Base-by-base conservation (phyloP, 2,329 filamentous ascomycete species). In the Didymella pinodella region DNA sequence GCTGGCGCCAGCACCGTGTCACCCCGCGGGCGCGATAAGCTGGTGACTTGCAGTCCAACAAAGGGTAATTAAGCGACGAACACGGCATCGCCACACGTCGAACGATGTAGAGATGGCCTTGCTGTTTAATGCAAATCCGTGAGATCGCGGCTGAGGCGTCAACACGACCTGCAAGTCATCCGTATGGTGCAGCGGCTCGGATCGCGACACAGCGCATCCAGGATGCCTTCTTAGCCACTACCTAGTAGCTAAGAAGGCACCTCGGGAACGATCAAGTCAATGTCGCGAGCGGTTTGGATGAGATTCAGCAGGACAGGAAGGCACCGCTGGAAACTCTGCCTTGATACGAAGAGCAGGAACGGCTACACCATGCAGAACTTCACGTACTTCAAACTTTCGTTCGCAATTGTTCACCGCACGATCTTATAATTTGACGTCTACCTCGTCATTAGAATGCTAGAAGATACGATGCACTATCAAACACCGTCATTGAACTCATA, bases 401-500 rank as follows among this genome's bases (percentile, higher is more conserved):
- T 10, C 18, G 18, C 7, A 40, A 12, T 22, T 18, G 16, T 43
- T 16, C 22, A 43, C 26, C 22, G 8, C 8, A 14, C 20, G 16
- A 4, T 12, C 14, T 20, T 12, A 22, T 16, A 14, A 5, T 16
- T 32, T 32, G 31, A 14, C 2, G 4, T 14, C 31, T 32, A 5
- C 2, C 31, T 32, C 31, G 16, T 32, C 16, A 5, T 32, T 14
- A 32, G 16, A 14, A 11, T 32, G 2, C 31, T 32, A 16, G 12
- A 14, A 14, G 31, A 32, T 2, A 32, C 14, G 31, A 32, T 14
- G 25, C 26, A 14, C 28, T 3, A 22, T 20, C 32, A 61, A 2
- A 61, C 53, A 7, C 72, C 72, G 47, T 75, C 69, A 29, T 70
- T 65, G 45, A 75, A 75, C 29, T 57, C 55, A 43, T 73, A 75